These are phyloP conservation scores for Takashimella tepidaria DNA, from an alignment of 1,284 basidiomycete genomes.

Conservation along the genomic window DNA sequence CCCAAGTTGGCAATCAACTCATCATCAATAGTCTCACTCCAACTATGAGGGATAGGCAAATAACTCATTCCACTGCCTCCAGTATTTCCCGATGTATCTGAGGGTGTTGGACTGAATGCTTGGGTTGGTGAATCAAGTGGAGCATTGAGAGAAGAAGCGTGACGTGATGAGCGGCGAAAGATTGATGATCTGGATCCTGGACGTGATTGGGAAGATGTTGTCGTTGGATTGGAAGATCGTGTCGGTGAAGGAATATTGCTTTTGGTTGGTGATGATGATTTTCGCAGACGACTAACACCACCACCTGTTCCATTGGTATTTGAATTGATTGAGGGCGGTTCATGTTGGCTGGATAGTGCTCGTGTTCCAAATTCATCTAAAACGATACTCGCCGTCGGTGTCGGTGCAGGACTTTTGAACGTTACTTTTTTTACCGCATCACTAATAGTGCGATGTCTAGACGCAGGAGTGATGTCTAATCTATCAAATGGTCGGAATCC, in stretches of 20 bases:
- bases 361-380: slow-evolving; percentile 13
- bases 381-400: slow-evolving; percentile 27
- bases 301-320: slow-evolving; percentile 4
- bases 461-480: not conserved
- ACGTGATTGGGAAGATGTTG: slow-evolving; percentile 7
- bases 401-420: slow-evolving; percentile 29
- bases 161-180: not conserved
- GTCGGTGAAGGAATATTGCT: slow-evolving; percentile 2
- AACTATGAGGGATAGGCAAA: slow-evolving; percentile 65
- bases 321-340: not conserved
- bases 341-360: not conserved
- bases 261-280: slow-evolving; percentile 1
- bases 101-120: slow-evolving; percentile 18
- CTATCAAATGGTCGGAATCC: not conserved
- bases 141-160: slow-evolving; percentile 6
- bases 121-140: not conserved
- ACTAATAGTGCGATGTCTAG: slow-evolving; percentile 17
- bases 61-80: slow-evolving; percentile 26
- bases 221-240: slow-evolving; percentile 10
- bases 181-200: slow-evolving; percentile 16
- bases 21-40: slow-evolving; percentile 92
- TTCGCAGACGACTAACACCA: not conserved
- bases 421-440: slow-evolving; percentile 30
- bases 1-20: slow-evolving; percentile 91
- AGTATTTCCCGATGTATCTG: slow-evolving; percentile 14